Base-by-base conservation (phyloP, 73 alveolate species). In the Paramecium sonneborni region DNA sequence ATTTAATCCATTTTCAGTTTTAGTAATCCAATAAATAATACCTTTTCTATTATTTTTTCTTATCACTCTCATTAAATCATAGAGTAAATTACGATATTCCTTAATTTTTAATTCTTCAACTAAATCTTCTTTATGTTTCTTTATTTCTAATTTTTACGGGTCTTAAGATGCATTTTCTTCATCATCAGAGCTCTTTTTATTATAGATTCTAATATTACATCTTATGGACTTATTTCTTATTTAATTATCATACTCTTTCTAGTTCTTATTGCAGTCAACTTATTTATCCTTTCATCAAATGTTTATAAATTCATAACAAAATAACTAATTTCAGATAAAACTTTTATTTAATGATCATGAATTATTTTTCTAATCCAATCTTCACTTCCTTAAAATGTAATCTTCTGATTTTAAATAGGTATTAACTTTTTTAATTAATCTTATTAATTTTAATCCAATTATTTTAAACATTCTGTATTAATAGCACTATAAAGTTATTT, bases 301-400 rank as follows among this genome's bases (percentile, higher is more conserved):
- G 52, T 28, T 44, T 35, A 38, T 30, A 76, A 41, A 76, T 41
- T 76, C 26, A 24, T 38, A 9, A 10, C 11, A 28, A 76, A 76
- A 76, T 38, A 76, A 20, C 72, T 35, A 20, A 41, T 39, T 20
- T 70, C 86, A 14, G 86, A 28, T 32, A 70, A 35, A 20, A 70
- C 5, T 70, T 70, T 70, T 26, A 28, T 21, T 3, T 32, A 70
- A 70, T 70, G 57, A 38, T 76, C 89, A 21, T 76, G 68, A 10
- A 76, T 76, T 28, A 76, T 76, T 41, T 69, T 43, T 30, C 90
- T 67, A 26, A 88, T 88, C 90, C 90, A 88, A 21, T 88, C 93
- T 5, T 88, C 86, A 35, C 93, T 86, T 7, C 93, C 93, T 5
- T 58, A 23, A 58, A 86, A 86, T 9, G 93, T 58, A n/a, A 70